Base-by-base conservation (phyloP, 2,329 filamentous ascomycete species). In the Aspergillus aculeatus region DNA sequence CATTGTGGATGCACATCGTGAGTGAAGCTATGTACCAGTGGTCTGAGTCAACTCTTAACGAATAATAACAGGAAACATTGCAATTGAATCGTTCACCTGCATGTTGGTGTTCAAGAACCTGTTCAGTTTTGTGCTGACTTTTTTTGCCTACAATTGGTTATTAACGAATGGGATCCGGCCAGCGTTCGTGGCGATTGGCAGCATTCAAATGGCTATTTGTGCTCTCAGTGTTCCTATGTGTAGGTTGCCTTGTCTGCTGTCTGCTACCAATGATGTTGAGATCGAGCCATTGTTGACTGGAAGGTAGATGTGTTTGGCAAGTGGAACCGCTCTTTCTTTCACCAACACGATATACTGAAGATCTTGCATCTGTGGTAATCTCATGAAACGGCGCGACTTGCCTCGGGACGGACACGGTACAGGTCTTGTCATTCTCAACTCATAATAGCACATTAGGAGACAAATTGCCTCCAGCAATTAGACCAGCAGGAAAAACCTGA, bases 101-200 rank as follows among this genome's bases (percentile, higher is more conserved):
- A 85, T 95, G 73, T 84, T 96, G 64, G 88, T 96, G 56, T 96
- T 97, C 82, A 97, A 97, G 78, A 96, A 97, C 76, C 84, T 97
- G 63, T 96, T 97, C 78, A 90, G 88, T 63, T 97, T 96, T 69
- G 86, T 87, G 6, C 80, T 97, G 58, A 96, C 93, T 0, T 96
- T 88, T 73, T 89, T 86, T 66, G 92, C 91, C 1, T 96, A 91
- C 69, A 82, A 92, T 59, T 97, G 94, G 93, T 82, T 96, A 26
- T 82, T 89, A 10, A 65, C 78, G 0, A 71, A 73, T 9, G 86
- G 86, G 1, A 85, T 86, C 61, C 81, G 83, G 50, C 69, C 69
- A 23, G 79, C 84, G 0, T 94, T 97, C 76, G 82, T 89, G 56
- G 83, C 85, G 21, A 83, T 96, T 50, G 88, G 86, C 1, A 89